Conservation (phyloP, 768 basidiomycete genomes). For the Hygrocybe coccinea region DNA sequence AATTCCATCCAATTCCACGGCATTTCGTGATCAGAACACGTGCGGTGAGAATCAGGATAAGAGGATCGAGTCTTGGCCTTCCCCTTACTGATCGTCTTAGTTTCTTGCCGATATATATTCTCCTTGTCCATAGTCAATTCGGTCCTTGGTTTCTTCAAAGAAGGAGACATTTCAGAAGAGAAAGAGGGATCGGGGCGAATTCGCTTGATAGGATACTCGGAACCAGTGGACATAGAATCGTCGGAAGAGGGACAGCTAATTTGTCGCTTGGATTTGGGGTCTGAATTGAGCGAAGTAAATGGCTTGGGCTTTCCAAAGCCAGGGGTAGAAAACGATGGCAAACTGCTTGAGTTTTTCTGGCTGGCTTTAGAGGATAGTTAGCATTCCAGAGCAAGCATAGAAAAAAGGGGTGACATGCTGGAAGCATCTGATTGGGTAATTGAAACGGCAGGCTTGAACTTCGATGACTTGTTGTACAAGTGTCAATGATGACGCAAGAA, state of each 20-base stretch:
- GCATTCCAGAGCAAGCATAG: not conserved
- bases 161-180: constrained; percentile 14
- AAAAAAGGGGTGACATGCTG: not conserved
- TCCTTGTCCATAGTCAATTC: constrained; percentile 14
- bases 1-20: constrained; percentile 9
- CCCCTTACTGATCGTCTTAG: constrained; percentile 4
- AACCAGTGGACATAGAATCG: constrained; percentile 4
- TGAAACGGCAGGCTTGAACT: constrained; percentile 43
- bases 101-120: constrained; percentile 7
- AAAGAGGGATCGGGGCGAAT: constrained; percentile 15
- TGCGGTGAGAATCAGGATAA: not conserved
- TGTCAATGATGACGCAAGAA: constrained; percentile 3
- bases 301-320: constrained; percentile 9
- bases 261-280: not conserved
- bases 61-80: not conserved
- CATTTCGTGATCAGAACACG: too few species aligned
- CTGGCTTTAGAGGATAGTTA: not conserved
- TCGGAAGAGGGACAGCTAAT: constrained; percentile 4
- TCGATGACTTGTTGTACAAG: constrained; percentile 24
- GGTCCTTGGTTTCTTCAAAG: constrained; percentile 13
- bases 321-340: constrained; percentile 14
- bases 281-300: not conserved
- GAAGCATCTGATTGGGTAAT: constrained; percentile 5
- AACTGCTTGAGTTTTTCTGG: not conserved
- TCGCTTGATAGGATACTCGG: constrained; percentile 8